Base-by-base conservation (phyloP, 78 protist genomes). In the Isochrysis galbana region DNA sequence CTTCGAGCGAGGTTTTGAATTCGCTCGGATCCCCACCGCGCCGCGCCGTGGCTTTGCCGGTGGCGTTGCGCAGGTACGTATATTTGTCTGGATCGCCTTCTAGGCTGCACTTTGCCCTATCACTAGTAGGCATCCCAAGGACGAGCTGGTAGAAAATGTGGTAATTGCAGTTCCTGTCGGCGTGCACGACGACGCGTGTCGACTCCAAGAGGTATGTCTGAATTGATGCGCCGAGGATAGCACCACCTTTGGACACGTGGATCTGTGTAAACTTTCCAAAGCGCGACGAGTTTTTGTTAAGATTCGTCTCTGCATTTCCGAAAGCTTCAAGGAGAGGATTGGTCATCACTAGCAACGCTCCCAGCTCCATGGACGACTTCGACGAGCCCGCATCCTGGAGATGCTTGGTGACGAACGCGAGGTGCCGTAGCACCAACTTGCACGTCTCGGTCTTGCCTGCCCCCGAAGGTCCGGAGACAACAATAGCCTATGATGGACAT, bases 261-360 rank as follows among this genome's bases (percentile, higher is more conserved):
- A 92, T 34, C 80, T 70, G 84, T 29, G 46, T 39, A 29, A 77
- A 77, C 46, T 77, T 77, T n/a, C 87, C 87, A 17, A 39, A 78
- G 29, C 99, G 96, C 19, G 96, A 92, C 17, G 97, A 95, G 93
- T 97, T 97, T 90, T 95, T 90, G 95, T 97, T 97, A 90, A 95
- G 95, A 2, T 92, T 70, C 11, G 98, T 98, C 90, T 95, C 94
- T 45, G 99, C 98, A 90, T 98, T 98, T 23, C 99, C 99, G 80
- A 98, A 98, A 42, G 99, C 97, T 83, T 98, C 99, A 51, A 98
- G 90, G 69, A 98, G 38, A 38, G 98, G 99, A 91, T 98, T 98
- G 34, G 96, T 48, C 94, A 87, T 61, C 80, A 97, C 89, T 44
- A 97, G 88, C 26, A 51, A 36, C 14, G 0, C 21, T 21, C 84